These are phyloP conservation scores for Cyberlindnera subsufficiens DNA, from an alignment of 805 yeast genomes.

Conservation along the genomic window DNA sequence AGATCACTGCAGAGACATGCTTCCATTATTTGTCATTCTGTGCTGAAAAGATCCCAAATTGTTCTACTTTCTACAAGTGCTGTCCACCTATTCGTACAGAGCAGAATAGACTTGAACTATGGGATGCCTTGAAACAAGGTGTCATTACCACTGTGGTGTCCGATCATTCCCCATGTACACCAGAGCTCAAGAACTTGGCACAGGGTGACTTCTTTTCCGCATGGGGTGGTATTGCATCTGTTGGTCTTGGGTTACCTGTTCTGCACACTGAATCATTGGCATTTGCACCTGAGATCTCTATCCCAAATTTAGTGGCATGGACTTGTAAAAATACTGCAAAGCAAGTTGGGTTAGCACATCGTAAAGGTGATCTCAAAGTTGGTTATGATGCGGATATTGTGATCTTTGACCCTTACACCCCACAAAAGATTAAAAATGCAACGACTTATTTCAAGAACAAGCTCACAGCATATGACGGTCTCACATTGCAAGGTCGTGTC, in stretches of 20 bases:
- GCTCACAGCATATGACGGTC: slow-evolving; percentile 81
- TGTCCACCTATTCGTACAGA: slow-evolving; percentile 91
- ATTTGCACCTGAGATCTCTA: slow-evolving; percentile 42
- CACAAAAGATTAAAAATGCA: slow-evolving; percentile 45
- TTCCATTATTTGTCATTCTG: slow-evolving; percentile 80
- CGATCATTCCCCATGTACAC: slow-evolving; percentile 95
- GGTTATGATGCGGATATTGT: slow-evolving; percentile 90
- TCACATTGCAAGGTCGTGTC: slow-evolving; percentile 63
- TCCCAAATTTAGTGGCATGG: slow-evolving; percentile 71
- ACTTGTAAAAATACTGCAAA: slow-evolving; percentile 77
- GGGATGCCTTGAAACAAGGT: slow-evolving; percentile 68
- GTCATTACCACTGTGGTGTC: slow-evolving; percentile 82
- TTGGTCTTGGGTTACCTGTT: slow-evolving; percentile 84
- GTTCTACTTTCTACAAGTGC: slow-evolving; percentile 83
- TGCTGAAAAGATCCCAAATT: slow-evolving; percentile 72
- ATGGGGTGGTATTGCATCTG: slow-evolving; percentile 96
- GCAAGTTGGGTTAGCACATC: slow-evolving; percentile 71
- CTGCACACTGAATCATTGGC: slow-evolving; percentile 69
- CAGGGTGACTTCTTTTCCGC: slow-evolving; percentile 86
- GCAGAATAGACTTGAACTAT: slow-evolving; percentile 61
- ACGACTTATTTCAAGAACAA: slow-evolving; percentile 76
- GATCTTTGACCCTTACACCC: slow-evolving; percentile 62
- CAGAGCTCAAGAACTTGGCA: slow-evolving; percentile 75
- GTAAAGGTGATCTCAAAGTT: slow-evolving; percentile 64
- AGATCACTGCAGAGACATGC: slow-evolving; percentile 86